Percentiles rank a stretch among this genome's conserved stretches.
phyloP scores from a whole-genome alignment of 2,329 filamentous ascomycete genomes.

The Ascochyta koolunga region DNA sequence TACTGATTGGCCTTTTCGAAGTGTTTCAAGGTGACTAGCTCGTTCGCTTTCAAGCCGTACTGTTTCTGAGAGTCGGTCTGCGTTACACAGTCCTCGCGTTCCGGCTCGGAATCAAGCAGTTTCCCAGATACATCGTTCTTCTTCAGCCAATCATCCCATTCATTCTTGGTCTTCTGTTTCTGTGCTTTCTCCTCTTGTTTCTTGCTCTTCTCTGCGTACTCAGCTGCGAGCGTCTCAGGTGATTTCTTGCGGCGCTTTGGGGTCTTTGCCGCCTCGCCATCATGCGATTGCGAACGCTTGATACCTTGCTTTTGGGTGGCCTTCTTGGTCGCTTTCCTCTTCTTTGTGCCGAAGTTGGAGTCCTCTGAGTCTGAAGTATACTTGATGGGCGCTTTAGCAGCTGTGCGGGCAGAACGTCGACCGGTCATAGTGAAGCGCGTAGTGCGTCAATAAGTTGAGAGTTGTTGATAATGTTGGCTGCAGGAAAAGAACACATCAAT shows the following conservation, averaged over 20 bases:
- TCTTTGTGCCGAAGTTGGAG: slow-evolving; percentile 20
- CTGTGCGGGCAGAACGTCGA: slow-evolving; percentile 19
- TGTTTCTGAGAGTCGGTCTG: slow-evolving; percentile 4
- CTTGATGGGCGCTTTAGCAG: slow-evolving; percentile 20
- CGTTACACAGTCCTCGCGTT: slow-evolving; percentile 3
- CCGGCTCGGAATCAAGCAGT: background rate
- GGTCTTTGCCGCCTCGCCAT: background rate
- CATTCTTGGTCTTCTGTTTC: slow-evolving; percentile 8
- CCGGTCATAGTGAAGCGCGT: slow-evolving; percentile 14
- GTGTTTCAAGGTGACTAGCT: background rate
- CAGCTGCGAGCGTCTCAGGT: background rate
- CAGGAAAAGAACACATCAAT: too few species aligned
- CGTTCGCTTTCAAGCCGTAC: background rate
- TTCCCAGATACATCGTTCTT: slow-evolving; percentile 7
- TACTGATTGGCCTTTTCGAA: slow-evolving; percentile 3
- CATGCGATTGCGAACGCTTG: background rate
- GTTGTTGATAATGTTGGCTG: too few species aligned
- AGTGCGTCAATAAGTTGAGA: background rate
- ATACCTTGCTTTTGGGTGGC: slow-evolving; percentile 2
- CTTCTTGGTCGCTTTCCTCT: slow-evolving; percentile 4
- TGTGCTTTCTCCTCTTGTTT: slow-evolving; percentile 7
- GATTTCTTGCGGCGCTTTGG: slow-evolving; percentile 16
- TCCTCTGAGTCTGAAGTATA: slow-evolving; percentile 21
- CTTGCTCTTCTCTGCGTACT: background rate
- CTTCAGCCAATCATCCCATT: slow-evolving; percentile 10